Conservation (phyloP, 352 stramenopile genomes). For the Phytophthora vignae region DNA sequence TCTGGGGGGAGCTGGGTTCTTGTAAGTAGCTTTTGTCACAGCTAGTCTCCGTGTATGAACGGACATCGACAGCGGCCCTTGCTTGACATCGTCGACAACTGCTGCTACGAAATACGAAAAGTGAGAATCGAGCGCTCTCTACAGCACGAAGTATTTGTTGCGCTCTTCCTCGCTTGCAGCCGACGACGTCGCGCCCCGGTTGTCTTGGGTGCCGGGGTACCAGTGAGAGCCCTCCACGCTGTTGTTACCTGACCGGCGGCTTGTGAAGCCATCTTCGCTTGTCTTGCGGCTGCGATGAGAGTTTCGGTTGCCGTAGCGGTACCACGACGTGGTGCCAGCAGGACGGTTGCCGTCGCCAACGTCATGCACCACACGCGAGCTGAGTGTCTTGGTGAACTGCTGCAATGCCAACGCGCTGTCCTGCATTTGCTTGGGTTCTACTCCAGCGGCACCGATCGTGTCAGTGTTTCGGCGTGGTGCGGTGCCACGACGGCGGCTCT, state of each 20-base stretch:
- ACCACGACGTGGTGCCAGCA: slow-evolving; percentile 66
- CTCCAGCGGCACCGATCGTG: slow-evolving; percentile 49
- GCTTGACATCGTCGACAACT: slow-evolving; percentile 12
- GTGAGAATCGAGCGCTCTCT: slow-evolving; percentile 39
- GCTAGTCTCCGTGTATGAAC: slow-evolving; percentile 33
- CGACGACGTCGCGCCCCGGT: slow-evolving; percentile 47
- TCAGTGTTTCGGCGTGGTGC: slow-evolving; percentile 51
- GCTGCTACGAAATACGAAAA: slow-evolving; percentile 32
- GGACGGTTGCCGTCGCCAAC: slow-evolving; percentile 47
- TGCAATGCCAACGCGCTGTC: slow-evolving; percentile 79
- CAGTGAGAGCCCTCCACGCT: slow-evolving; percentile 58
- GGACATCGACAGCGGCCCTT: slow-evolving; percentile 22
- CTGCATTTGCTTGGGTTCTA: slow-evolving; percentile 54
- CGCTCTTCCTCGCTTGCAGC: slow-evolving; percentile 72
- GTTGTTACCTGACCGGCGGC: slow-evolving; percentile 73
- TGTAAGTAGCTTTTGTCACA: slow-evolving; percentile 27
- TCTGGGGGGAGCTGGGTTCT: slow-evolving; percentile 21
- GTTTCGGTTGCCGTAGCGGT: slow-evolving; percentile 80
- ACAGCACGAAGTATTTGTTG: slow-evolving; percentile 88
- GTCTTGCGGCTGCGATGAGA: slow-evolving; percentile 73
- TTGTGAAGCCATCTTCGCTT: slow-evolving; percentile 58
- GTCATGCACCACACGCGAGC: slow-evolving; percentile 76
- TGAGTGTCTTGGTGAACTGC: slow-evolving; percentile 87
- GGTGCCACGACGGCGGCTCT: slow-evolving; percentile 35
- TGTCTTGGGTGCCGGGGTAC: slow-evolving; percentile 50